Percentiles rank a stretch among this genome's conserved stretches.
These are phyloP conservation scores for Didymella keratinophila DNA, from an alignment of 2,329 filamentous ascomycete species.

Conservation along the genomic window DNA sequence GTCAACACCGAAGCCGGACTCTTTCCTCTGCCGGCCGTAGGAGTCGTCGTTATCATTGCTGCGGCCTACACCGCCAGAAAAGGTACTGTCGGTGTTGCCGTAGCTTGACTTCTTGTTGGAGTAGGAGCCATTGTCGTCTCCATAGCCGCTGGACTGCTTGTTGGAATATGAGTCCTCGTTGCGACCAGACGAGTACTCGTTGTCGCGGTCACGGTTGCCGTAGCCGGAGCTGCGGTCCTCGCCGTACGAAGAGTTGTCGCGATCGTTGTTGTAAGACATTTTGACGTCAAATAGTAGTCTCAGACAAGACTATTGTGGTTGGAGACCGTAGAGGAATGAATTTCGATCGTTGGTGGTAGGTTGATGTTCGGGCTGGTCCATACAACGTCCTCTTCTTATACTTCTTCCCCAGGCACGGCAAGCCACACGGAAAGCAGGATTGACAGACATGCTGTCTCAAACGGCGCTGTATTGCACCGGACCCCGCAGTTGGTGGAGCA, in stretches of 20 bases:
- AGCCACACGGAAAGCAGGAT: conserved; percentile 4
- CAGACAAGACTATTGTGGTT: not conserved
- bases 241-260: conserved; percentile 24
- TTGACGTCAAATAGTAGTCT: not conserved
- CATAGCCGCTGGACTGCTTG: conserved; percentile 10
- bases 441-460: not conserved
- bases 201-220: conserved; percentile 23
- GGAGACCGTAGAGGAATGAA: not conserved
- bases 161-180: conserved; percentile 23
- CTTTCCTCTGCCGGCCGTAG: conserved; percentile 6
- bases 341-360: not conserved
- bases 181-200: conserved; percentile 27
- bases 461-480: conserved; percentile 6
- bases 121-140: conserved; percentile 13
- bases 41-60: conserved; percentile 11
- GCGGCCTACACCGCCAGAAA: conserved; percentile 11
- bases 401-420: not conserved
- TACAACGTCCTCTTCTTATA: conserved; percentile 12
- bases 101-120: conserved; percentile 15
- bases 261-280: conserved; percentile 43
- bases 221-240: conserved; percentile 30
- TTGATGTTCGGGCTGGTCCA: not conserved
- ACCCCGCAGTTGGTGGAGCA: conserved; percentile 23
- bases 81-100: conserved; percentile 9
- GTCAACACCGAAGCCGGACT: conserved; percentile 14